phyloP scores from a whole-genome alignment of 805 yeast genomes.

The Isabelozyma gotoi region DNA sequence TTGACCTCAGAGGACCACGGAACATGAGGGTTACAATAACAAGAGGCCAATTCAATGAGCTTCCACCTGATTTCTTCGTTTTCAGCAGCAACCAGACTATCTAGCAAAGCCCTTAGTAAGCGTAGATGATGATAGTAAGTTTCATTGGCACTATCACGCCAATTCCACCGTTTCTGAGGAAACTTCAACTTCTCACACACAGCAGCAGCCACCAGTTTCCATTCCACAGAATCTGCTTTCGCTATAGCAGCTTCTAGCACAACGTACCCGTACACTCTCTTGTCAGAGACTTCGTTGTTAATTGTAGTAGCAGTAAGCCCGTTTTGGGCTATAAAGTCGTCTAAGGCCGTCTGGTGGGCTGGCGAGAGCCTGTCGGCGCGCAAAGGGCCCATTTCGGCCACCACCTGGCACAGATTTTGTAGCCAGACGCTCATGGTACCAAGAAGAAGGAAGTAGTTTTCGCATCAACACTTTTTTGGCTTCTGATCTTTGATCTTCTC shows the following conservation, averaged over 20 bases:
- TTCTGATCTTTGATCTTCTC: not conserved
- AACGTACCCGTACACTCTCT: too few species aligned
- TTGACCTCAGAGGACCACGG: constrained; percentile 26
- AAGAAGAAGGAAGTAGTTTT: not conserved
- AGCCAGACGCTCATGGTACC: not conserved
- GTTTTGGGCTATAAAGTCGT: too few species aligned
- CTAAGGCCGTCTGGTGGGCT: too few species aligned
- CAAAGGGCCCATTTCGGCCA: too few species aligned
- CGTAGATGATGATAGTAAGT: not conserved
- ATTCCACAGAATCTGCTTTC: not conserved
- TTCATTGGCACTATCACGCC: not conserved
- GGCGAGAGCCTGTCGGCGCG: too few species aligned
- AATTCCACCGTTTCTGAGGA: not conserved
- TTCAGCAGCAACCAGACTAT: not conserved
- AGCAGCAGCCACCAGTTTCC: not conserved
- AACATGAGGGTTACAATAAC: constrained; percentile 24
- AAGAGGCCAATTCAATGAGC: constrained; percentile 14
- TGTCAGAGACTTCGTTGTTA: too few species aligned
- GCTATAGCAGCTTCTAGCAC: not conserved
- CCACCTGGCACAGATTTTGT: not conserved
- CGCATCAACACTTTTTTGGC: not conserved
- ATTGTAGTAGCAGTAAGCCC: too few species aligned
- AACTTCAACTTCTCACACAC: not conserved
- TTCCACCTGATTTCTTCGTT: not conserved
- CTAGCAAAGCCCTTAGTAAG: not conserved